Evolutionary conservation across 2,329 filamentous ascomycete genomes (phyloP).

Genomic region (Ceratocystis papillata): DNA sequence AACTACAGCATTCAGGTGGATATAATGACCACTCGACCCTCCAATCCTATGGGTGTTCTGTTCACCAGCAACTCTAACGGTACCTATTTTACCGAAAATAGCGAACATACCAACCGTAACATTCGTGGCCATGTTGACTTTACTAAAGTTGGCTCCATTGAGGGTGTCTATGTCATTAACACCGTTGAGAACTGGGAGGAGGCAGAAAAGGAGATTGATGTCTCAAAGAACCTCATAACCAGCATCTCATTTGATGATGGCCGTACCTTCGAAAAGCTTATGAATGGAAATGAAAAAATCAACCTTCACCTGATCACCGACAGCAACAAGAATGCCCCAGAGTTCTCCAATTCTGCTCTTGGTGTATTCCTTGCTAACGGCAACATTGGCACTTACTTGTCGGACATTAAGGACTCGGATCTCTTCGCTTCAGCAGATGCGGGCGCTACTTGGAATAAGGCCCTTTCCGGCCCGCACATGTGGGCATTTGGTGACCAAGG

Average conservation of each 20-base stretch:
- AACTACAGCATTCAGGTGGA: constrained; percentile 97
- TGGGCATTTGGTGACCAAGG: constrained; percentile 95
- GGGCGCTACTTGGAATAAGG: constrained; percentile 69
- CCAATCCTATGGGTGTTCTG: constrained; percentile 68
- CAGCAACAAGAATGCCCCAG: constrained; percentile 65
- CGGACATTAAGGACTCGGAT: constrained; percentile 60
- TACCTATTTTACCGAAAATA: constrained; percentile 86
- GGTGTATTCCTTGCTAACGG: constrained; percentile 90
- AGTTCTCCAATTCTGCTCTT: constrained; percentile 89
- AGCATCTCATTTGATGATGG: constrained; percentile 94
- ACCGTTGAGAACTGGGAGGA: constrained; percentile 76
- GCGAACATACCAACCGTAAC: constrained; percentile 86
- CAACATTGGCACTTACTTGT: constrained; percentile 69
- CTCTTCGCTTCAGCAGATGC: constrained; percentile 87
- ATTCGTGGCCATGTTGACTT: constrained; percentile 72
- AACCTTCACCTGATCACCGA: constrained; percentile 91
- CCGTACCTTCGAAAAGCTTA: constrained; percentile 66
- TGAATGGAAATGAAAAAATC: constrained; percentile 54
- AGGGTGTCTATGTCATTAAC: constrained; percentile 87
- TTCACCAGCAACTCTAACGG: constrained; percentile 97
- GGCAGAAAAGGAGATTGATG: constrained; percentile 44
- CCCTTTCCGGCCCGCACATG: constrained; percentile 72
- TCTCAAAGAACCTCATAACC: constrained; percentile 59
- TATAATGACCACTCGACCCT: constrained; percentile 60
- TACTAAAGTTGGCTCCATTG: constrained; percentile 82